Conservation (phyloP, 169 alveolate genomes). For the Besnoitia besnoiti region DNA sequence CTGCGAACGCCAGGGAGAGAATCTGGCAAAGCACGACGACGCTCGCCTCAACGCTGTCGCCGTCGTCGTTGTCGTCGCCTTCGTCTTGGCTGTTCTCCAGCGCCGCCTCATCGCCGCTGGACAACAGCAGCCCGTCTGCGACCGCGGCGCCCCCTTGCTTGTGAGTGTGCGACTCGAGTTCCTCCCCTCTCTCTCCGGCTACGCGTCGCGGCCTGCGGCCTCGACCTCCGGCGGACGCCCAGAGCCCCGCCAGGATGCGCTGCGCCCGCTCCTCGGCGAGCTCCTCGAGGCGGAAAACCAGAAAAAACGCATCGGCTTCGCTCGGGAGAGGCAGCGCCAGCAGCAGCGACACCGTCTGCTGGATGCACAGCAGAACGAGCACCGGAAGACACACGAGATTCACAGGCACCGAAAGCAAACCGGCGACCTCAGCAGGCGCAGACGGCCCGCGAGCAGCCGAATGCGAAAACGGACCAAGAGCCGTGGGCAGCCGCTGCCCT, state of each 20-base stretch:
- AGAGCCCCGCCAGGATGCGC: background rate
- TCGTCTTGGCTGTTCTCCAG: too few species aligned
- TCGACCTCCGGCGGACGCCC: too few species aligned
- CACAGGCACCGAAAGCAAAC: background rate
- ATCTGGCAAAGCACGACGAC: background rate
- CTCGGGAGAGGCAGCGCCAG: background rate
- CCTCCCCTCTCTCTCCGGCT: background rate
- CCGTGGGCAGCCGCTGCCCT: too few species aligned
- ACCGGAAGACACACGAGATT: background rate
- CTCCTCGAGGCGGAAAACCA: background rate
- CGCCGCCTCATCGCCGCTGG: background rate
- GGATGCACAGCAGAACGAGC: background rate
- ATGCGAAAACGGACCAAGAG: too few species aligned
- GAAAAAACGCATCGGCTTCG: background rate
- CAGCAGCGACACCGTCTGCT: constrained; percentile 4
- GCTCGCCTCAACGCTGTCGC: background rate
- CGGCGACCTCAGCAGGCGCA: background rate
- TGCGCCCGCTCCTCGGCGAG: background rate
- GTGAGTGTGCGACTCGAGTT: background rate
- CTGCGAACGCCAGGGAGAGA: background rate
- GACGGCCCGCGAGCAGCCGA: background rate
- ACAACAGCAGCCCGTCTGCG: background rate
- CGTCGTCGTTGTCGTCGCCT: background rate
- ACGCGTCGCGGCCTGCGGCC: too few species aligned
- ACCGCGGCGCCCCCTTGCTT: background rate